Conservation (phyloP, 2,329 filamentous ascomycete species). For the Amauroascus verrucosus region DNA sequence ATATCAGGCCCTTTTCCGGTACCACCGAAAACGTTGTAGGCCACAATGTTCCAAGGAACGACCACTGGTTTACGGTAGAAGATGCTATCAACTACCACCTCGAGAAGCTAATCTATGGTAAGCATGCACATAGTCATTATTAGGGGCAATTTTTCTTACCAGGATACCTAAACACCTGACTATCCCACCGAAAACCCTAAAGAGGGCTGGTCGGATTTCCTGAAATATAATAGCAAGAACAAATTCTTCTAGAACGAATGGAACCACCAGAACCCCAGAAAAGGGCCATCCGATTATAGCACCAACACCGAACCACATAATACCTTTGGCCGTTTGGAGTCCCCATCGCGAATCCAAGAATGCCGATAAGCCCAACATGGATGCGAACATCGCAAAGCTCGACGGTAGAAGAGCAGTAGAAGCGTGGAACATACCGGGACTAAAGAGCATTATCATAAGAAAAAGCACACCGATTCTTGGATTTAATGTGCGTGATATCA, state of each 20-base stretch:
- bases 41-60: constrained; percentile 84
- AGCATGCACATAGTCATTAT: constrained; percentile 17
- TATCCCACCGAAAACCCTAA: constrained; percentile 57
- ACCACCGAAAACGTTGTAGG: constrained; percentile 86
- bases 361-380: constrained; percentile 71
- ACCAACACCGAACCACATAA: constrained; percentile 83
- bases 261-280: constrained; percentile 66
- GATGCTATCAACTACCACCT: constrained; percentile 64
- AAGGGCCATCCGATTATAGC: constrained; percentile 92
- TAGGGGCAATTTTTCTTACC: constrained; percentile 40
- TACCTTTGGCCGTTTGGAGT: constrained; percentile 67
- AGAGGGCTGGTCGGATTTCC: constrained; percentile 50
- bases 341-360: constrained; percentile 86
- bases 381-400: constrained; percentile 92
- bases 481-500: constrained; percentile 66
- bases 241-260: constrained; percentile 70
- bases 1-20: constrained; percentile 72
- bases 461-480: constrained; percentile 78
- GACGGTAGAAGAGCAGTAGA: constrained; percentile 80
- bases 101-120: constrained; percentile 45
- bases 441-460: constrained; percentile 63
- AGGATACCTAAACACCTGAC: constrained; percentile 58
- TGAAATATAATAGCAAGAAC: constrained; percentile 45
- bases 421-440: constrained; percentile 88
- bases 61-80: constrained; percentile 72